Conservation (phyloP, 2,329 filamentous ascomycete species). For the Penicillium oxalicum region DNA sequence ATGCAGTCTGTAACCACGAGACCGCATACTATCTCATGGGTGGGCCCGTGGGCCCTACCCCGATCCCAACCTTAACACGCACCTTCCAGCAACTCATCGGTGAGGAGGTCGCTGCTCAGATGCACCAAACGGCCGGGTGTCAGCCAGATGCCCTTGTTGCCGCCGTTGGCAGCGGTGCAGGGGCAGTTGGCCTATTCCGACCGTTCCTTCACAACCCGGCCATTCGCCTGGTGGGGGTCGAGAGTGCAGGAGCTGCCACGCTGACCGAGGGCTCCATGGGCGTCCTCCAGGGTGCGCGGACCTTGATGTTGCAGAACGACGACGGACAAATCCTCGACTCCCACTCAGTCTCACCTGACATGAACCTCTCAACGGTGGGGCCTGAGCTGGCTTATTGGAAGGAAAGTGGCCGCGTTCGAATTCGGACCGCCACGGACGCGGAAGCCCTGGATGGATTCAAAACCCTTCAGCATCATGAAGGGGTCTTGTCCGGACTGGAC, state of each 20-base stretch:
- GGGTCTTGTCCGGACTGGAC: slow-evolving; percentile 18
- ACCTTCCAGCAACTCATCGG: slow-evolving; percentile 22
- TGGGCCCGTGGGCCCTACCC: slow-evolving; percentile 19
- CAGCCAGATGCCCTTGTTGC: slow-evolving; percentile 20
- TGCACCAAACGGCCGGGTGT: slow-evolving; percentile 13
- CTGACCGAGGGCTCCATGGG: slow-evolving; percentile 16
- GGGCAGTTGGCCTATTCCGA: slow-evolving; percentile 20
- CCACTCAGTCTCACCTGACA: slow-evolving; percentile 21
- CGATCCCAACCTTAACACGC: slow-evolving; percentile 20
- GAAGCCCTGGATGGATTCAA: slow-evolving; percentile 24
- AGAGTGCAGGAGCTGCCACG: slow-evolving; percentile 15
- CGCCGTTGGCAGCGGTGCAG: slow-evolving; percentile 19
- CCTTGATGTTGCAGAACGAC: slow-evolving; percentile 18
- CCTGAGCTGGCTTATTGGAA: slow-evolving; percentile 23
- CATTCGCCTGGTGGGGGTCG: slow-evolving; percentile 15
- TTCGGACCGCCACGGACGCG: slow-evolving; percentile 19
- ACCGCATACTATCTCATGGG: slow-evolving; percentile 23
- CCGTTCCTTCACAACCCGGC: slow-evolving; percentile 14
- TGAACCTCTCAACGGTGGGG: slow-evolving; percentile 21
- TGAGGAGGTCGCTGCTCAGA: slow-evolving; percentile 21
- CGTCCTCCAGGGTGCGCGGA: slow-evolving; percentile 22
- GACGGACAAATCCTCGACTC: slow-evolving; percentile 21
- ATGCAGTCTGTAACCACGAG: slow-evolving; percentile 22
- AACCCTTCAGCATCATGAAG: slow-evolving; percentile 21
- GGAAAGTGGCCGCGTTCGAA: slow-evolving; percentile 20